A percentile compares a stretch with the other conserved stretches of the same genome.
Conservation (phyloP, 2,329 filamentous ascomycete genomes). For the Claviceps humidiphila region DNA sequence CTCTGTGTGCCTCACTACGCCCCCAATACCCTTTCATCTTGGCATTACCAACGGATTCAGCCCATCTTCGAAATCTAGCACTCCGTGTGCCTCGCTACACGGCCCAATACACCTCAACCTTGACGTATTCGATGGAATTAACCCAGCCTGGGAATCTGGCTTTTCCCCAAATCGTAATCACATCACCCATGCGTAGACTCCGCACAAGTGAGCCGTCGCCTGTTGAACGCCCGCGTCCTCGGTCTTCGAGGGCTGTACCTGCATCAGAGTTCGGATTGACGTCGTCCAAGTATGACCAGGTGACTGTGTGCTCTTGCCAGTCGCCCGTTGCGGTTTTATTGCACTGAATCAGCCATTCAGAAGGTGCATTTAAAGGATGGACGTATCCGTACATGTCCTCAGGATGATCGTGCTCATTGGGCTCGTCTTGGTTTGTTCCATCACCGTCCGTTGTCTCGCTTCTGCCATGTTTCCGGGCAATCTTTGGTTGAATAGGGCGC, state of each 20-base stretch:
- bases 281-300: conserved; percentile 40
- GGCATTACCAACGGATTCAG: no score
- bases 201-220: conserved; percentile 43
- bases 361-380: conserved; percentile 22
- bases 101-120: conserved; percentile 47
- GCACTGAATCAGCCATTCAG: conserved; percentile 32
- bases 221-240: conserved; percentile 37
- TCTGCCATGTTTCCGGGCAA: conserved; percentile 6
- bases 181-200: conserved; percentile 42
- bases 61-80: no score
- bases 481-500: conserved; percentile 22
- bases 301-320: conserved; percentile 30
- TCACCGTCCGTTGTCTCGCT: neutral
- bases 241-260: conserved; percentile 22
- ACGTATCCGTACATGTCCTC: conserved; percentile 19
- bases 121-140: conserved; percentile 35
- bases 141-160: conserved; percentile 41
- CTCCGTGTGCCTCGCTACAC: conserved; percentile 14
- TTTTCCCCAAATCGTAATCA: conserved; percentile 48
- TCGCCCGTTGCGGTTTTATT: conserved; percentile 26
- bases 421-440: neutral
- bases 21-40: no score
- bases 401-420: neutral
- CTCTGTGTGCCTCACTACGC: no score
- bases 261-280: conserved; percentile 28